These are phyloP conservation scores for Aspergillus transmontanensis DNA, from an alignment of 2,329 filamentous ascomycete genomes.

Conservation along the genomic window DNA sequence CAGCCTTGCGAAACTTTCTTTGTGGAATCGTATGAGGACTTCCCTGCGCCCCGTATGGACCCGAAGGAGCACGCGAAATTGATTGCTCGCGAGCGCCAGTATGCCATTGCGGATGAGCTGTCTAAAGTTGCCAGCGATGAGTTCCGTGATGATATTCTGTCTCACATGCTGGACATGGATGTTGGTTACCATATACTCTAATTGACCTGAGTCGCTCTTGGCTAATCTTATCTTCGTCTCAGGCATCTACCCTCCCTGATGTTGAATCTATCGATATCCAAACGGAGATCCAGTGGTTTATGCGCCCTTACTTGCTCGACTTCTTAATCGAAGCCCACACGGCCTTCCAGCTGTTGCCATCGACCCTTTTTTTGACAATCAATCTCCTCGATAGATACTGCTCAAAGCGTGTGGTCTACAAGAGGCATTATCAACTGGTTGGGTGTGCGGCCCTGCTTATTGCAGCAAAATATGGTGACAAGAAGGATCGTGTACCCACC, in stretches of 20 bases:
- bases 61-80: constrained; percentile 76
- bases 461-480: constrained; percentile 97
- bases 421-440: constrained; percentile 97
- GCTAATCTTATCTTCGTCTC: constrained; percentile 28
- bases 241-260: constrained; percentile 87
- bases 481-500: constrained; percentile 97
- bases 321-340: constrained; percentile 97
- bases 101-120: constrained; percentile 84
- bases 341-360: constrained; percentile 88
- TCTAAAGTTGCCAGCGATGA: constrained; percentile 83
- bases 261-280: constrained; percentile 98
- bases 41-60: constrained; percentile 57
- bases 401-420: constrained; percentile 96
- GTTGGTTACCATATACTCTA: constrained; percentile 36
- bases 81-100: constrained; percentile 79
- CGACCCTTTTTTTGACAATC: constrained; percentile 93
- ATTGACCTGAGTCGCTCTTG: neutral
- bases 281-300: constrained; percentile 99
- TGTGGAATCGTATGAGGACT: constrained; percentile 63
- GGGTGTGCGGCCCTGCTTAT: constrained; percentile 95
- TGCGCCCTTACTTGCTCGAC: constrained; percentile 96
- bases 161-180: constrained; percentile 96
- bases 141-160: constrained; percentile 90
- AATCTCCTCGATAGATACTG: constrained; percentile 98
- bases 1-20: constrained; percentile 71